phyloP scores from a whole-genome alignment of 2,329 filamentous ascomycete species.

The Epichloe elymi region DNA sequence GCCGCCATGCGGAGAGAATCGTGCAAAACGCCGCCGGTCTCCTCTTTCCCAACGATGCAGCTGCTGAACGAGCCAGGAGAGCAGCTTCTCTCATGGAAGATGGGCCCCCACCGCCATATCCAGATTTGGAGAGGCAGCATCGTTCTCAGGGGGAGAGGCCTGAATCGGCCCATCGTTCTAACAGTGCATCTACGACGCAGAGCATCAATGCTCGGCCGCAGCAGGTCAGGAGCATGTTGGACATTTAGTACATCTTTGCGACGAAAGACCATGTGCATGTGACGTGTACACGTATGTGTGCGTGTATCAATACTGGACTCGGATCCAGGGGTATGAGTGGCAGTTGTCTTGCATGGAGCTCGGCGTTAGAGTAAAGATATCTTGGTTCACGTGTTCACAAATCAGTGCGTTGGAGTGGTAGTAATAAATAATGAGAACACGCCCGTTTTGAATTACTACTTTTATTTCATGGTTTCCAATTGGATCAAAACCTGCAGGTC shows the following conservation, averaged over 20 bases:
- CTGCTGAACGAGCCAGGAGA: constrained; percentile 18
- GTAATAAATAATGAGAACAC: not conserved
- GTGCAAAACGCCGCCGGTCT: constrained; percentile 30
- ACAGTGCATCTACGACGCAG: constrained; percentile 32
- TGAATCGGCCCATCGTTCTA: constrained; percentile 26
- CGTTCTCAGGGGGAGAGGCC: constrained; percentile 12
- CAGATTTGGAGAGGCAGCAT: constrained; percentile 13
- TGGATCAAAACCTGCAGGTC: not conserved
- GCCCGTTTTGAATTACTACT: not conserved
- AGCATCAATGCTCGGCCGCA: constrained; percentile 37
- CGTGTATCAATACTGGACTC: too few relatives aligned
- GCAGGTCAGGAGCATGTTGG: constrained; percentile 44
- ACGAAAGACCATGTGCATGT: not conserved
- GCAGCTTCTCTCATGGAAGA: constrained; percentile 29
- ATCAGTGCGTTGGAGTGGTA: not conserved
- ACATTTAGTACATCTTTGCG: constrained; percentile 25
- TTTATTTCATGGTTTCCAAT: not conserved
- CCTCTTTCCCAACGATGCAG: constrained; percentile 32
- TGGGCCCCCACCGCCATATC: constrained; percentile 30
- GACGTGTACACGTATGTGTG: too few relatives aligned
- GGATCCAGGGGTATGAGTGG: not conserved
- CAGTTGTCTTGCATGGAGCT: not conserved
- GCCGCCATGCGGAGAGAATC: constrained; percentile 30
- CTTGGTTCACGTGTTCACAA: not conserved
- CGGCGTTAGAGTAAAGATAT: not conserved